Percentiles rank a stretch among this genome's conserved stretches.
Evolutionary conservation across 2,329 filamentous ascomycete genomes (phyloP).

Genomic region (Colletotrichum graminicola): DNA sequence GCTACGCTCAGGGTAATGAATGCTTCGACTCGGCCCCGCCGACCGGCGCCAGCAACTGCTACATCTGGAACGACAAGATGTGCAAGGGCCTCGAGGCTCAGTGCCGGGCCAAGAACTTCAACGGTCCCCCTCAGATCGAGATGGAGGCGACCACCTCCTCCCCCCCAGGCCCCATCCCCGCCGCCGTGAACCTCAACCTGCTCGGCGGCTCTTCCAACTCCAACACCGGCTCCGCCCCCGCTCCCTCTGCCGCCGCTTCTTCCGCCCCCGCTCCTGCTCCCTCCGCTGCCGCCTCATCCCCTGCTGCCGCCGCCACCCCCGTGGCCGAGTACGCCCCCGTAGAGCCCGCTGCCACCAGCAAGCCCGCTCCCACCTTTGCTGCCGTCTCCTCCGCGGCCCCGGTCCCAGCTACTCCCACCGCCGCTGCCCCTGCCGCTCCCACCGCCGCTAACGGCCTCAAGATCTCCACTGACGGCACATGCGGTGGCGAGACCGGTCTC

Average conservation of each 20-base stretch:
- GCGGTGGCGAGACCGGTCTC: conserved; percentile 54
- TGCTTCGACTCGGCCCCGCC: conserved; percentile 72
- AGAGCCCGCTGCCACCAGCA: conserved; percentile 17
- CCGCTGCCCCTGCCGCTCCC: conserved; percentile 22
- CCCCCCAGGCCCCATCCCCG: conserved; percentile 52
- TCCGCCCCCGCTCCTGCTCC: conserved; percentile 8
- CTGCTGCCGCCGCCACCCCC: conserved; percentile 1
- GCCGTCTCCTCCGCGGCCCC: conserved; percentile 3
- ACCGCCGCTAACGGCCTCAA: conserved; percentile 42
- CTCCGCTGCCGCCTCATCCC: conserved; percentile 19
- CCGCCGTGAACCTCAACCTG: conserved; percentile 43
- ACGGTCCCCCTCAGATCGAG: conserved; percentile 61
- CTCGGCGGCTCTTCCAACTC: conserved; percentile 30
- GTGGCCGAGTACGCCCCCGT: conserved; percentile 12
- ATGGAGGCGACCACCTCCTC: conserved; percentile 51
- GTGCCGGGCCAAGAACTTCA: conserved; percentile 58
- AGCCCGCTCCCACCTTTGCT: not conserved
- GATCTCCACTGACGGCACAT: conserved; percentile 55
- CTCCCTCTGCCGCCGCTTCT: conserved; percentile 6
- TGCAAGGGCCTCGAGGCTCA: conserved; percentile 63
- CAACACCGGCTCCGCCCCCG: conserved; percentile 14
- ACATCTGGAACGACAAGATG: conserved; percentile 69
- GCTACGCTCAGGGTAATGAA: conserved; percentile 69
- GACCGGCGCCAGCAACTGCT: conserved; percentile 71
- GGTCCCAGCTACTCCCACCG: conserved; percentile 5